phyloP scores from a whole-genome alignment of 306 rosid genomes.

The Begonia loranthoides region DNA sequence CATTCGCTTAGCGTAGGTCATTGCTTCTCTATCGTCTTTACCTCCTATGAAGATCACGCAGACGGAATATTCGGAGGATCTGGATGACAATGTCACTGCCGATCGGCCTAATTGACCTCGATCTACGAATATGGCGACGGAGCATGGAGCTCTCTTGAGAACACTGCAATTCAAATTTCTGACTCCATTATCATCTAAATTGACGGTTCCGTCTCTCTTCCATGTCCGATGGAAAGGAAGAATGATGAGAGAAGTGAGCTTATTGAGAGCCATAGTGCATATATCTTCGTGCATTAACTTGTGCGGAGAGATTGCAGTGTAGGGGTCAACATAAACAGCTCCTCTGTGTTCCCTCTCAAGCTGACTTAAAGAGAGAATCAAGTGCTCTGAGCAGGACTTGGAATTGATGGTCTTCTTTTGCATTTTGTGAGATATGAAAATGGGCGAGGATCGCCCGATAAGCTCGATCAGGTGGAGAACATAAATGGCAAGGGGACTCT shows the following conservation, averaged over 20 bases:
- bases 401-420: slow-evolving; percentile 12
- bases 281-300: slow-evolving; percentile 50
- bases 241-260: slow-evolving; percentile 27
- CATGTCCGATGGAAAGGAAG: slow-evolving; percentile 14
- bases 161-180: slow-evolving; percentile 3
- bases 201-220: slow-evolving; percentile 3
- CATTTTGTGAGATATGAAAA: slow-evolving; percentile 37
- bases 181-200: slow-evolving; percentile 2
- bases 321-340: slow-evolving; percentile 18
- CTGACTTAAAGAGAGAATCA: slow-evolving; percentile 22
- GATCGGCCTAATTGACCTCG: slow-evolving; percentile 3
- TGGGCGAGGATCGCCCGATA: slow-evolving; percentile 40
- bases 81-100: neutral
- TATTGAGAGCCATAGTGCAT: slow-evolving; percentile 34
- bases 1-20: slow-evolving; percentile 32
- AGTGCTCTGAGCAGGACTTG: slow-evolving; percentile 14
- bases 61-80: slow-evolving; percentile 4
- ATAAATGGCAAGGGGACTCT: slow-evolving; percentile 17
- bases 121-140: slow-evolving; percentile 6
- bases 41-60: slow-evolving; percentile 62
- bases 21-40: slow-evolving; percentile 51
- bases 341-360: slow-evolving; percentile 21
- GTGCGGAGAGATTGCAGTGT: slow-evolving; percentile 29
- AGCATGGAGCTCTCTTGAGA: slow-evolving; percentile 6
- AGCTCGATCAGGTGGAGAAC: slow-evolving; percentile 51